A percentile compares a stretch with the other conserved stretches of the same genome.
Conservation (phyloP, 1,139 yeast species). For the Arxiozyma telluris region DNA sequence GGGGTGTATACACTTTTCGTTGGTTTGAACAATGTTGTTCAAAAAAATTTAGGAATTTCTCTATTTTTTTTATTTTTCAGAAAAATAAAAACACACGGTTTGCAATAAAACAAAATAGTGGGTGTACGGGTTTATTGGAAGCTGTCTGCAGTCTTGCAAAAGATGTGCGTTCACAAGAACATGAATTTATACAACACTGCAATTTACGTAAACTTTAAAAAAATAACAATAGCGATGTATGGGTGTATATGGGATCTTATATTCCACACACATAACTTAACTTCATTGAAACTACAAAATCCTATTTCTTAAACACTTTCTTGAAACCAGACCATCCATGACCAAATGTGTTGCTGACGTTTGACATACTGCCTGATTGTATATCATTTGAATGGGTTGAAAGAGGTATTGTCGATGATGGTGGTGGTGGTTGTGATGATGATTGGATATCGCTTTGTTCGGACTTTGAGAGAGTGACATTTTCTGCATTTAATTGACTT, state of each 20-base stretch:
- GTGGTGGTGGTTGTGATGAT: not conserved
- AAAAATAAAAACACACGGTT: too few species aligned
- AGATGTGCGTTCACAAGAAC: too few species aligned
- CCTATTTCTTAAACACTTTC: slow-evolving; percentile 16
- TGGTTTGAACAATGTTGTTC: too few species aligned
- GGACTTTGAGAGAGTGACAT: not conserved
- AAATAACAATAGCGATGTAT: too few species aligned
- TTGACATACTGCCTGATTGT: not conserved
- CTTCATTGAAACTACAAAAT: not conserved
- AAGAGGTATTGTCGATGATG: not conserved
- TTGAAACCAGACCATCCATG: slow-evolving; percentile 22
- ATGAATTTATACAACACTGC: too few species aligned
- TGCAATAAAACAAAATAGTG: too few species aligned
- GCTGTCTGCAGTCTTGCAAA: not conserved
- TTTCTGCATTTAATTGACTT: not conserved
- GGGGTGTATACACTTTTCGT: too few species aligned
- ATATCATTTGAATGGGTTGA: not conserved
- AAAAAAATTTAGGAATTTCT: too few species aligned
- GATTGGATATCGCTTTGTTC: not conserved
- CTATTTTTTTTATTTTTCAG: too few species aligned
- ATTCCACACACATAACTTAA: not conserved
- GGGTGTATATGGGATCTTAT: not conserved
- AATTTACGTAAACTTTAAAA: too few species aligned
- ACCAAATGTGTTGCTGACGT: not conserved
- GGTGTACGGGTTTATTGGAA: not conserved